A percentile compares a stretch with the other conserved stretches of the same genome.
phyloP scores from a whole-genome alignment of 768 basidiomycete genomes.

The Leccinum olivaceopallidum region DNA sequence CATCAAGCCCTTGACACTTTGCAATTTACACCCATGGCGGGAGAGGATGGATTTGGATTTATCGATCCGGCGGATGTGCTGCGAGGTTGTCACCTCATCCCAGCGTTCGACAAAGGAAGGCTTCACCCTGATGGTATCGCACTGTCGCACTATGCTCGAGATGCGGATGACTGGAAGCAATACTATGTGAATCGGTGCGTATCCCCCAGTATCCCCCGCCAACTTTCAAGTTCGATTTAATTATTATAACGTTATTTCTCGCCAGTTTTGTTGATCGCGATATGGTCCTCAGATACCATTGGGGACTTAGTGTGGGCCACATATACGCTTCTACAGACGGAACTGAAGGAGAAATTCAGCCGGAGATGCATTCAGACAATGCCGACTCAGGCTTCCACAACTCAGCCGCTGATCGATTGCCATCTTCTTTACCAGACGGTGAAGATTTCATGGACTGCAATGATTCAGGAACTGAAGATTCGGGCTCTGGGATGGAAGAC shows the following conservation, averaged over 20 bases:
- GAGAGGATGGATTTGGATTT: not conserved
- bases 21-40: not conserved
- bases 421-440: not conserved
- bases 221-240: not conserved
- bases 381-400: not conserved
- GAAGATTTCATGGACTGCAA: not conserved
- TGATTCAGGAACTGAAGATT: not conserved
- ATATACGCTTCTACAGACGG: not conserved
- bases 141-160: not conserved
- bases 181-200: not conserved
- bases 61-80: not conserved
- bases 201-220: not conserved
- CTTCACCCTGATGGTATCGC: not conserved
- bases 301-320: not conserved
- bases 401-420: not conserved
- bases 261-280: not conserved
- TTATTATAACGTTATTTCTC: not conserved
- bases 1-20: not conserved
- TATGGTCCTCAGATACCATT: not conserved
- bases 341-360: not conserved
- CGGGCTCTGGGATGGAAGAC: not conserved
- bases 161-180: not conserved
- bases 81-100: not conserved
- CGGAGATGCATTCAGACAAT: not conserved
- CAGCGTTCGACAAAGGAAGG: not conserved